phyloP scores from a whole-genome alignment of 257 asterid genomes.

The Schizonepeta tenuifolia region DNA sequence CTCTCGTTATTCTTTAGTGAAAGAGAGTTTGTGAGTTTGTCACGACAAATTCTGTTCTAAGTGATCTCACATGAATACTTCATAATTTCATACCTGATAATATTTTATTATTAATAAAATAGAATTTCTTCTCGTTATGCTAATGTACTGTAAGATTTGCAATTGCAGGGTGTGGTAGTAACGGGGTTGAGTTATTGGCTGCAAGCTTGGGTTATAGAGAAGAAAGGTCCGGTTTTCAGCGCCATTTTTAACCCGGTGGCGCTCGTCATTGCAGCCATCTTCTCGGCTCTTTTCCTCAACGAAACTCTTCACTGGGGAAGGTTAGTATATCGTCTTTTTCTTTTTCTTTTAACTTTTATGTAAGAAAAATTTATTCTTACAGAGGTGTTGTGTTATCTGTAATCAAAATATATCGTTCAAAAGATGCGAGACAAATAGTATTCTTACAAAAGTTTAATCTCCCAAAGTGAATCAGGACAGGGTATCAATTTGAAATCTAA shows the following conservation, averaged over 20 bases:
- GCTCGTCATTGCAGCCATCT: constrained; percentile 50
- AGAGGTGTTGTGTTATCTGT: no score
- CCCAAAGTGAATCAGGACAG: no score
- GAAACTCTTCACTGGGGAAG: constrained; percentile 61
- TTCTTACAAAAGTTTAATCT: no score
- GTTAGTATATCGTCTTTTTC: not conserved
- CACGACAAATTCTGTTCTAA: no score
- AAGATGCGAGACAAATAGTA: no score
- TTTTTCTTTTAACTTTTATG: not conserved
- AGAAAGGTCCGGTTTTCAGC: constrained; percentile 62
- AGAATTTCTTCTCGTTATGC: no score
- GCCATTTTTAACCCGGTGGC: constrained; percentile 57
- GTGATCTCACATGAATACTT: no score
- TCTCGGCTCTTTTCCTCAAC: constrained; percentile 51
- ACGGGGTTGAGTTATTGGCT: constrained; percentile 51
- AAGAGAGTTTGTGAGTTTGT: not conserved
- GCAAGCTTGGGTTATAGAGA: constrained; percentile 60
- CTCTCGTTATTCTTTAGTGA: not conserved
- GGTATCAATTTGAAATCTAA: no score
- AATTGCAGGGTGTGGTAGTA: constrained; percentile 55
- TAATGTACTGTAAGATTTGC: not conserved
- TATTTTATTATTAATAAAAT: no score
- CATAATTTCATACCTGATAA: no score
- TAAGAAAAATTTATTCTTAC: no score
- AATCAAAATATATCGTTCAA: no score